A percentile compares a stretch with the other conserved stretches of the same genome.
Conservation (phyloP, 108 stramenopile species). For the Skeletonema menzelii region DNA sequence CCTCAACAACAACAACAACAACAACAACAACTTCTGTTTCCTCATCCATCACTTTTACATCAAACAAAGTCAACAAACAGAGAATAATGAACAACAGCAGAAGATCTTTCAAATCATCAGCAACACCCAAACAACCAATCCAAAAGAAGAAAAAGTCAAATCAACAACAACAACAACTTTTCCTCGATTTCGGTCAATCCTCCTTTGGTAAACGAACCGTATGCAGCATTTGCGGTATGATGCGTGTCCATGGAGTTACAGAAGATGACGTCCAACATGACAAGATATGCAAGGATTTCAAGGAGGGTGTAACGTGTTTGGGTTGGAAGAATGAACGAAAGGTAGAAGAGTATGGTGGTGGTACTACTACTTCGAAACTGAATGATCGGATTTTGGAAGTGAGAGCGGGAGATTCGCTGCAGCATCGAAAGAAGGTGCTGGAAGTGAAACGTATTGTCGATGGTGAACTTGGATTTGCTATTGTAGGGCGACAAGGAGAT, state of each 20-base stretch:
- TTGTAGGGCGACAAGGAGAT: not conserved
- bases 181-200: slow-evolving; percentile 80
- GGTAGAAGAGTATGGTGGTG: slow-evolving; percentile 3
- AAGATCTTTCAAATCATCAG: not conserved
- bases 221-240: slow-evolving; percentile 70
- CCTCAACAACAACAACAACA: not conserved
- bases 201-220: slow-evolving; percentile 64
- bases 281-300: slow-evolving; percentile 55
- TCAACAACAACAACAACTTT: slow-evolving; percentile 51
- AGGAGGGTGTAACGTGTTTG: slow-evolving; percentile 57
- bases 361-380: not conserved
- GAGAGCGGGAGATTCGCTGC: slow-evolving; percentile 40
- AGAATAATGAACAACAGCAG: slow-evolving; percentile 3
- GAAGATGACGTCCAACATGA: slow-evolving; percentile 65
- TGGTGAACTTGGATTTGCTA: slow-evolving; percentile 62
- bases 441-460: slow-evolving; percentile 59
- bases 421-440: slow-evolving; percentile 47
- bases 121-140: not conserved
- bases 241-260: slow-evolving; percentile 68
- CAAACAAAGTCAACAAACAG: slow-evolving; percentile 3
- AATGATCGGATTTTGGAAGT: slow-evolving; percentile 47
- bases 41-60: not conserved
- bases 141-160: not conserved
- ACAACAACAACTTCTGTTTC: not conserved
- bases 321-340: slow-evolving; percentile 44